Conservation (phyloP, 1,284 basidiomycete genomes). For the Amylostereum areolatum region DNA sequence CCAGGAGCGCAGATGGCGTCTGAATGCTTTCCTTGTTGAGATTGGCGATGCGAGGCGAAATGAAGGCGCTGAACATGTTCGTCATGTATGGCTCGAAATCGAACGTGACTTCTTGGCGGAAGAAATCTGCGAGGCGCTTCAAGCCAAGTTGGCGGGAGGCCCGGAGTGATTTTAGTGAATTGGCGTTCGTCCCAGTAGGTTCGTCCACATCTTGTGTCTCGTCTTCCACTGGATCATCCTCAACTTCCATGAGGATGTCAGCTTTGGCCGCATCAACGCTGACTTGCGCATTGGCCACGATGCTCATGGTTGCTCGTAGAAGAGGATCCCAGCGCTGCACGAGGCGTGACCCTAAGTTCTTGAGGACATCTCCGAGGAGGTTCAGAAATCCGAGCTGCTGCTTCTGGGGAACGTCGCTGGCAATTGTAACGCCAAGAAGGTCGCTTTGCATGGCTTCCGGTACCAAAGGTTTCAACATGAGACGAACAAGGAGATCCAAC, state of each 20-base stretch:
- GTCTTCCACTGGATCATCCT: constrained; percentile 24
- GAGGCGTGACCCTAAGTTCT: constrained; percentile 72
- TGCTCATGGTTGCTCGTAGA: constrained; percentile 59
- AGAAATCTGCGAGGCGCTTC: constrained; percentile 87
- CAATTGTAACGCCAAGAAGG: constrained; percentile 21
- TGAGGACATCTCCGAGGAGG: constrained; percentile 80
- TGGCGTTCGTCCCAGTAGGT: constrained; percentile 16
- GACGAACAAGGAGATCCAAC: constrained; percentile 72
- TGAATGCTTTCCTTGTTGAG: constrained; percentile 89
- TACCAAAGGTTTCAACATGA: constrained; percentile 85
- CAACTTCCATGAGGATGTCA: constrained; percentile 29
- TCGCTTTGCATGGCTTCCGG: constrained; percentile 18
- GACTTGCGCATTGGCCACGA: constrained; percentile 62
- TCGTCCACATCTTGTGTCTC: constrained; percentile 26
- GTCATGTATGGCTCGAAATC: constrained; percentile 73
- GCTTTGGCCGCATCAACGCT: constrained; percentile 31
- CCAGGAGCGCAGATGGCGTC: constrained; percentile 84
- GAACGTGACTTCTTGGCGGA: constrained; percentile 66
- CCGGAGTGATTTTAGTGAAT: constrained; percentile 42
- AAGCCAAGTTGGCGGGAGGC: constrained; percentile 78
- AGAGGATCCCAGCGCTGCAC: constrained; percentile 68
- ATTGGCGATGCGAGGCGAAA: constrained; percentile 75
- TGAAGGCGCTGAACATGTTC: constrained; percentile 64
- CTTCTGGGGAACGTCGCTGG: constrained; percentile 44
- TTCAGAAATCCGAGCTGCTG: constrained; percentile 82